Conservation (phyloP, 352 stramenopile genomes). For the Nothophytophthora sp. region DNA sequence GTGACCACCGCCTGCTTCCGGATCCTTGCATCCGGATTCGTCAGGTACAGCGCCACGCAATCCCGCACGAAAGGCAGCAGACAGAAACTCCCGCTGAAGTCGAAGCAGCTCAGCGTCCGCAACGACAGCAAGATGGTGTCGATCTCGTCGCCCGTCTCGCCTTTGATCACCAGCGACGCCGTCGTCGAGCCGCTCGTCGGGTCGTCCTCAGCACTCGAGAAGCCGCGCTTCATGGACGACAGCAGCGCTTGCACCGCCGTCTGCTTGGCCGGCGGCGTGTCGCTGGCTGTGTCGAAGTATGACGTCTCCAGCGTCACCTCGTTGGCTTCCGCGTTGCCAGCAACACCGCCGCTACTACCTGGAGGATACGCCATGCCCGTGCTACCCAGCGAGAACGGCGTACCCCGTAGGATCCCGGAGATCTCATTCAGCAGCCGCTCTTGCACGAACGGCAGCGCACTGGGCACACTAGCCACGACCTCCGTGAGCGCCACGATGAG, state of each 20-base stretch:
- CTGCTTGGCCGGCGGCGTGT: slow-evolving; percentile 35
- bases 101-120: slow-evolving; percentile 93
- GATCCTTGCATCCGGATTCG: slow-evolving; percentile 88
- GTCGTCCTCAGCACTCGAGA: slow-evolving; percentile 36
- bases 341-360: slow-evolving; percentile 9
- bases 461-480: slow-evolving; percentile 90
- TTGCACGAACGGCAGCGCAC: slow-evolving; percentile 90
- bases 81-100: slow-evolving; percentile 91
- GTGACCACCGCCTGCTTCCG: slow-evolving; percentile 90
- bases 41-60: slow-evolving; percentile 93
- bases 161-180: slow-evolving; percentile 60
- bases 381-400: slow-evolving; percentile 54
- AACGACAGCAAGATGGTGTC: slow-evolving; percentile 90
- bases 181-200: slow-evolving; percentile 10
- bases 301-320: slow-evolving; percentile 25
- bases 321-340: slow-evolving; percentile 10
- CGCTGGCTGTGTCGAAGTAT: slow-evolving; percentile 29
- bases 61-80: slow-evolving; percentile 96
- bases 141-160: slow-evolving; percentile 77
- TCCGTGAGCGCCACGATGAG: slow-evolving; percentile 94
- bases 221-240: slow-evolving; percentile 72
- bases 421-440: slow-evolving; percentile 96
- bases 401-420: slow-evolving; percentile 92
- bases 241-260: slow-evolving; percentile 70
- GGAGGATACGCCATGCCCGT: slow-evolving; percentile 9